Evolutionary conservation across 2,329 filamentous ascomycete genomes (phyloP).

Genomic region (Fusarium neocosmosporiellum): DNA sequence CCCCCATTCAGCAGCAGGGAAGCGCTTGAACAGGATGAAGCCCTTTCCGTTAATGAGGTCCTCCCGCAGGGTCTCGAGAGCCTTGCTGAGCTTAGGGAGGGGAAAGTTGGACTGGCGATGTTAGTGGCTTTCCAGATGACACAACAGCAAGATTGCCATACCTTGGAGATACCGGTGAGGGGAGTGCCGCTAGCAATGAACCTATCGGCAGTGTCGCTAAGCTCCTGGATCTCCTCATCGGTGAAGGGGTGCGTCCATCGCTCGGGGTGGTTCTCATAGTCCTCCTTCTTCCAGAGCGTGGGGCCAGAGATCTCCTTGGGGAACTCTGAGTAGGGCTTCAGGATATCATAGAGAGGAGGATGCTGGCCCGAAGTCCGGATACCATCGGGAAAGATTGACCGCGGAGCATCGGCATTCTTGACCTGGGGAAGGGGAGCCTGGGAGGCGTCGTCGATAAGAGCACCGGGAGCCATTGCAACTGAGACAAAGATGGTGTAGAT

Average conservation of each 20-base stretch:
- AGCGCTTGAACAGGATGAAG: slow-evolving; percentile 89
- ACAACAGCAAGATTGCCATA: slow-evolving; percentile 6
- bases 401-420: slow-evolving; percentile 42
- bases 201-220: slow-evolving; percentile 73
- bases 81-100: slow-evolving; percentile 53
- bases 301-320: slow-evolving; percentile 77
- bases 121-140: slow-evolving; percentile 1
- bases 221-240: slow-evolving; percentile 72
- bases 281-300: slow-evolving; percentile 78
- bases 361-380: slow-evolving; percentile 76
- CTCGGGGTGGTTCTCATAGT: slow-evolving; percentile 72
- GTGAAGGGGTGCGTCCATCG: slow-evolving; percentile 81
- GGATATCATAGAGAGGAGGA: slow-evolving; percentile 71
- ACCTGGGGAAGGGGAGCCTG: slow-evolving; percentile 28
- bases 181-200: slow-evolving; percentile 75
- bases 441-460: slow-evolving; percentile 35
- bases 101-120: slow-evolving; percentile 54
- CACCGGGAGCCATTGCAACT: slow-evolving; percentile 40
- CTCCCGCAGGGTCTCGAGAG: slow-evolving; percentile 51
- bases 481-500: slow-evolving; percentile 8
- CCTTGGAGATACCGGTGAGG: slow-evolving; percentile 72
- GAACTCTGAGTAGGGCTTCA: slow-evolving; percentile 76
- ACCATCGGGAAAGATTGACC: slow-evolving; percentile 57
- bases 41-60: slow-evolving; percentile 81
- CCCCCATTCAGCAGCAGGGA: slow-evolving; percentile 82